Percentiles rank a stretch among this genome's conserved stretches.
phyloP scores from a whole-genome alignment of 2,329 filamentous ascomycete genomes.

The Hypoxylon sp. region DNA sequence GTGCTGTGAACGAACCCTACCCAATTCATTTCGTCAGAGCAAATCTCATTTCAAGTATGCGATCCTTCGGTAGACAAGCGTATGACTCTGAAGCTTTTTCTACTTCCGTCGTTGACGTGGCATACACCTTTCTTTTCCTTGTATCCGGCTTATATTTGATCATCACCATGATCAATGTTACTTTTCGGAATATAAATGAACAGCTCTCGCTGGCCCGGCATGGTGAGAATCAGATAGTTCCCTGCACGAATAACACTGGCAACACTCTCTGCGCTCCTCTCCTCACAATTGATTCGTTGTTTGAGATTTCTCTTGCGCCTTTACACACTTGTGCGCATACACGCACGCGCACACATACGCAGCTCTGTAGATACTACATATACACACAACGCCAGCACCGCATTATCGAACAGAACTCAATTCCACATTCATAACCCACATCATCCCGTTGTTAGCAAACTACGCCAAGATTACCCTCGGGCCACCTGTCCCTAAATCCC shows the following conservation, averaged over 20 bases:
- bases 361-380: slow-evolving; percentile 6
- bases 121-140: slow-evolving; percentile 25
- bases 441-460: slow-evolving; percentile 11
- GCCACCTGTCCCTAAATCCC: neutral
- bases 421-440: neutral
- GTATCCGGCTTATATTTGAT: slow-evolving; percentile 18
- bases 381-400: neutral
- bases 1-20: neutral
- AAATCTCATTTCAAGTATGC: slow-evolving; percentile 11
- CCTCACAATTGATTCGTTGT: neutral
- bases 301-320: neutral
- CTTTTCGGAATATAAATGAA: slow-evolving; percentile 20
- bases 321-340: slow-evolving; percentile 4
- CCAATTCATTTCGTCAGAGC: slow-evolving; percentile 8
- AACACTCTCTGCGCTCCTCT: slow-evolving; percentile 10
- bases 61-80: slow-evolving; percentile 18
- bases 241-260: neutral
- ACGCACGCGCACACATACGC: neutral
- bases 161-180: slow-evolving; percentile 27
- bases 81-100: slow-evolving; percentile 39
- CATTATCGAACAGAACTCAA: slow-evolving; percentile 2
- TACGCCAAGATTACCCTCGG: neutral
- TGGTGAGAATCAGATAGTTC: neutral
- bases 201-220: neutral
- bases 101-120: slow-evolving; percentile 38